Evolutionary conservation across 768 basidiomycete genomes (phyloP).

Genomic region (Multifurca ochricompacta): DNA sequence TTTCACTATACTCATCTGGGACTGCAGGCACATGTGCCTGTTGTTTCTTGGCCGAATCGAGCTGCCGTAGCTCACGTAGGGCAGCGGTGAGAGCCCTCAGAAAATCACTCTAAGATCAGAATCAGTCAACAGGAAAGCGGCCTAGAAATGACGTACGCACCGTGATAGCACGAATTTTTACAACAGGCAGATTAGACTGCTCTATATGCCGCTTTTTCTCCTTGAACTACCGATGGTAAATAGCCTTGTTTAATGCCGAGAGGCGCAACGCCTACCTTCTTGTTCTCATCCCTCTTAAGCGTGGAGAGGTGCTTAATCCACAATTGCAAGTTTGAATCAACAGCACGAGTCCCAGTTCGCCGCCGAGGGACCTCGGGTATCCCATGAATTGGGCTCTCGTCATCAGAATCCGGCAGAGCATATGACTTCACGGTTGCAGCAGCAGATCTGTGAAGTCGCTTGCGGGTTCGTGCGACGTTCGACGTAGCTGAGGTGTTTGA

Average conservation of each 20-base stretch:
- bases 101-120: constrained; percentile 50
- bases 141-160: constrained; percentile 31
- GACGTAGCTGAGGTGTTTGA: constrained; percentile 27
- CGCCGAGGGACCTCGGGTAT: constrained; percentile 25
- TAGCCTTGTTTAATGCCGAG: constrained; percentile 1
- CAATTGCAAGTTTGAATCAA: constrained; percentile 43
- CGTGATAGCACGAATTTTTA: constrained; percentile 50
- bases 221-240: constrained; percentile 39
- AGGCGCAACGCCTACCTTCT: constrained; percentile 42
- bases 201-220: constrained; percentile 53
- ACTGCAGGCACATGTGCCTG: constrained; percentile 35
- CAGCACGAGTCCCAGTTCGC: constrained; percentile 31
- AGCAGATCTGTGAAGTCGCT: constrained; percentile 54
- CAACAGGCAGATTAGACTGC: constrained; percentile 34
- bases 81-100: constrained; percentile 51
- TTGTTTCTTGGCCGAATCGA: constrained; percentile 45
- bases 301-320: constrained; percentile 64
- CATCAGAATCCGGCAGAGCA: constrained; percentile 61
- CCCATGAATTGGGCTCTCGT: constrained; percentile 42
- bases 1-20: constrained; percentile 38
- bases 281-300: constrained; percentile 57
- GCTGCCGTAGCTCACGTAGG: constrained; percentile 53
- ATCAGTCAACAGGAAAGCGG: not conserved
- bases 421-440: constrained; percentile 50
- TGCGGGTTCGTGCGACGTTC: constrained; percentile 23